Conservation (phyloP, 306 rosid genomes). For the Prunus campanulata region DNA sequence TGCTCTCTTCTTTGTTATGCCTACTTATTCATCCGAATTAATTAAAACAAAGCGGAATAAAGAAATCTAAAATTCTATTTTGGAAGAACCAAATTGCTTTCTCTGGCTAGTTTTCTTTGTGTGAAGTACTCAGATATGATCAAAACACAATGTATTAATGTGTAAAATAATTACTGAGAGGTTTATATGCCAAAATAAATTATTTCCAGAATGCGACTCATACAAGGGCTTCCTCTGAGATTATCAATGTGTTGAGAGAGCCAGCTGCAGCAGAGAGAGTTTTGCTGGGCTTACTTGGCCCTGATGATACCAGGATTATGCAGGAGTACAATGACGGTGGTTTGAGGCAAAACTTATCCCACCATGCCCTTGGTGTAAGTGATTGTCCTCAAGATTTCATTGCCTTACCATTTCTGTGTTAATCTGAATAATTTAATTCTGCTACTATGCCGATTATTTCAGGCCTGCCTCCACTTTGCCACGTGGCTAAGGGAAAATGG, state of each 20-base stretch:
- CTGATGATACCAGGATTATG: slow-evolving; percentile 1
- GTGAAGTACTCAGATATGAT: too few species aligned
- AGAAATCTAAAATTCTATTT: background rate
- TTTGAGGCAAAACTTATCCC: background rate
- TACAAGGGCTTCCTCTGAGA: background rate
- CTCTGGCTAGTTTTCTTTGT: too few species aligned
- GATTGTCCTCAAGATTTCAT: slow-evolving; percentile 3
- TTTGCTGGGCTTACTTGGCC: slow-evolving; percentile 6
- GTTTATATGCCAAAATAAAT: background rate
- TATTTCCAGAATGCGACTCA: background rate
- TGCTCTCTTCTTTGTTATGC: too few species aligned
- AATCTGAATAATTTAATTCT: background rate
- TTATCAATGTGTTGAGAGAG: background rate
- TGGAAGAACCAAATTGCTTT: background rate
- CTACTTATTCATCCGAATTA: too few species aligned
- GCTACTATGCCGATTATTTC: background rate
- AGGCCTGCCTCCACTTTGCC: slow-evolving; percentile 3
- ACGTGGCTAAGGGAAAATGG: slow-evolving; percentile 4
- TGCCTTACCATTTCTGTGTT: background rate
- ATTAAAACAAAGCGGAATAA: background rate
- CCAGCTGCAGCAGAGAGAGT: background rate
- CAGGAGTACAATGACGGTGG: background rate
- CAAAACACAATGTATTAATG: background rate
- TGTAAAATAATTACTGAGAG: background rate
- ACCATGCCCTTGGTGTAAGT: slow-evolving; percentile 8